Conservation (phyloP, 371 early-diverging fungal genomes). For the Catenaria anguillulae region DNA sequence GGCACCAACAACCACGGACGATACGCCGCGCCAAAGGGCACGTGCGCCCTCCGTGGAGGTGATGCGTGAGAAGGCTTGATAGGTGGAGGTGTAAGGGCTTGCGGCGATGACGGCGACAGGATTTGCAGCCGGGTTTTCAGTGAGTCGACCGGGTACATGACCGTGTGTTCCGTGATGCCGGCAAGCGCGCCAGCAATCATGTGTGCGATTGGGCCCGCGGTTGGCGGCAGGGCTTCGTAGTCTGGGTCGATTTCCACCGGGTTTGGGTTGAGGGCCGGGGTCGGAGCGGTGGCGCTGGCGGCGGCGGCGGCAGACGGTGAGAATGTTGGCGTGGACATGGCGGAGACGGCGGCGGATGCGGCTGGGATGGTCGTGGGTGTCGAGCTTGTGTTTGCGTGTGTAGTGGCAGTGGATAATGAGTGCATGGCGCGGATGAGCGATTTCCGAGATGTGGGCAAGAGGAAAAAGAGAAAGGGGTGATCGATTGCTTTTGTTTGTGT, state of each 20-base stretch:
- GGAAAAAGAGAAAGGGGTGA: too few species aligned
- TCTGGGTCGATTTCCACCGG: slow-evolving; percentile 23
- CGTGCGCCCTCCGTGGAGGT: slow-evolving; percentile 51
- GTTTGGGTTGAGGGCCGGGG: not conserved
- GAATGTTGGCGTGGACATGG: too few species aligned
- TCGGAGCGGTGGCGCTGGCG: too few species aligned
- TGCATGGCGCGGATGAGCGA: too few species aligned
- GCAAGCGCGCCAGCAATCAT: slow-evolving; percentile 86
- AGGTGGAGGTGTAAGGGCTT: slow-evolving; percentile 33
- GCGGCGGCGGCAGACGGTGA: too few species aligned
- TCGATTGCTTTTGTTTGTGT: too few species aligned
- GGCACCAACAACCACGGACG: slow-evolving; percentile 78
- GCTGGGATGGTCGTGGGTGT: too few species aligned
- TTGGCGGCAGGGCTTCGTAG: slow-evolving; percentile 79
- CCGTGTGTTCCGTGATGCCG: slow-evolving; percentile 88
- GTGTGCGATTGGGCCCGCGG: slow-evolving; percentile 56
- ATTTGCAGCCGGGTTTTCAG: slow-evolving; percentile 92
- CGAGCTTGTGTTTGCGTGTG: too few species aligned
- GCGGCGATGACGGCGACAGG: slow-evolving; percentile 30
- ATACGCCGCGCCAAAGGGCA: slow-evolving; percentile 82
- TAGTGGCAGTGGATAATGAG: too few species aligned
- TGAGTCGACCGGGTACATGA: slow-evolving; percentile 88
- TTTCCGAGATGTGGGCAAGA: too few species aligned
- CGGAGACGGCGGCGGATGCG: too few species aligned
- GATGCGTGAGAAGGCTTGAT: slow-evolving; percentile 43